Percentiles rank a stretch among this genome's conserved stretches.
Conservation (phyloP, 371 early-diverging fungal genomes). For the Mucor velutinosus region DNA sequence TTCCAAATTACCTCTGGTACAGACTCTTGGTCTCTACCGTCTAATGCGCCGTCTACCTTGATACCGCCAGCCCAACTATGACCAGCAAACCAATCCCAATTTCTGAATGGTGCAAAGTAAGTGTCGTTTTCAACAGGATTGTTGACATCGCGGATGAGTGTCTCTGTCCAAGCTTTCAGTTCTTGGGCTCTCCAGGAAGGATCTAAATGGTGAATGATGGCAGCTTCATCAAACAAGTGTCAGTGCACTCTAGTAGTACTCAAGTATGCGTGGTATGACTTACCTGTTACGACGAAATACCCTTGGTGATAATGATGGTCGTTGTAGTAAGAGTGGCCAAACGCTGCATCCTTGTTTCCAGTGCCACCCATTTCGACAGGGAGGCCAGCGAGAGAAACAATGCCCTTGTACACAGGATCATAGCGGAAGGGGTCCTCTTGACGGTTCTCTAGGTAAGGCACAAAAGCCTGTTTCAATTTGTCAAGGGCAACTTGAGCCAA, state of each 20-base stretch:
- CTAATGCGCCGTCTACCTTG: slow-evolving; percentile 59
- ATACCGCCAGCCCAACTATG: slow-evolving; percentile 85
- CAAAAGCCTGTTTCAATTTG: slow-evolving; percentile 49
- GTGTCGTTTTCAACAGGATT: slow-evolving; percentile 56
- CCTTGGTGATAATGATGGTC: slow-evolving; percentile 89
- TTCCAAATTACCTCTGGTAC: slow-evolving; percentile 59
- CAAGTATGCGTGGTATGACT: not conserved
- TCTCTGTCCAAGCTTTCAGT: slow-evolving; percentile 38
- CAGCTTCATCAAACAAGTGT: slow-evolving; percentile 38
- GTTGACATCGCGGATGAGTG: slow-evolving; percentile 71
- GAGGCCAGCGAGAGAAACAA: slow-evolving; percentile 57
- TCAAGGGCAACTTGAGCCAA: slow-evolving; percentile 40
- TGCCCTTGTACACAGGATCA: slow-evolving; percentile 68
- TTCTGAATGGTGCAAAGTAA: slow-evolving; percentile 67
- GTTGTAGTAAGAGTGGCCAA: slow-evolving; percentile 57
- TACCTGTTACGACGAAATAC: slow-evolving; percentile 58
- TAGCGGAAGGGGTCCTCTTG: slow-evolving; percentile 63
- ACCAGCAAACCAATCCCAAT: slow-evolving; percentile 78
- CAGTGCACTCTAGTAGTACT: not conserved
- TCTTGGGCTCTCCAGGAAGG: slow-evolving; percentile 49
- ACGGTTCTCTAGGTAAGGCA: slow-evolving; percentile 60
- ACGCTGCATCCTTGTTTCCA: slow-evolving; percentile 40
- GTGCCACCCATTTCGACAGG: slow-evolving; percentile 45
- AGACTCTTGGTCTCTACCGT: slow-evolving; percentile 79
- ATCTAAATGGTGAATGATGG: slow-evolving; percentile 67